These are phyloP conservation scores for Calonectria ilicicola DNA, from an alignment of 2,329 filamentous ascomycete species.

Conservation along the genomic window DNA sequence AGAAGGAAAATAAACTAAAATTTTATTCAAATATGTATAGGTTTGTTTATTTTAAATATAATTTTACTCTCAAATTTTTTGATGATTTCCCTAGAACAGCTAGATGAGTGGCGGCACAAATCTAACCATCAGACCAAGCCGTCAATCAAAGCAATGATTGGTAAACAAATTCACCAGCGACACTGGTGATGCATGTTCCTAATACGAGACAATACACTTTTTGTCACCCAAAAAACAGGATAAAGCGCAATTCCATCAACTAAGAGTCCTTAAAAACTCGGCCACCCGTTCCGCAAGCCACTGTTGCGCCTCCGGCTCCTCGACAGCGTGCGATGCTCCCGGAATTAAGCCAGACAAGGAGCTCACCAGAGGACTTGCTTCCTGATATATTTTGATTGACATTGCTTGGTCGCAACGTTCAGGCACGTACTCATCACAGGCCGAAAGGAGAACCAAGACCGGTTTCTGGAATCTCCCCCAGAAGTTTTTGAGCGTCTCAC, in stretches of 20 bases:
- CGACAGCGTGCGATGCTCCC: constrained; percentile 63
- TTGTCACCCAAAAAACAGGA: not conserved
- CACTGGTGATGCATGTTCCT: too few species aligned
- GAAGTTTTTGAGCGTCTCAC: constrained; percentile 66
- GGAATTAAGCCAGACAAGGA: constrained; percentile 65
- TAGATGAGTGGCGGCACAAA: too few species aligned
- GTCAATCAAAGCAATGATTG: too few species aligned
- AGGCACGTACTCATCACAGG: constrained; percentile 75
- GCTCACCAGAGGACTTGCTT: constrained; percentile 59
- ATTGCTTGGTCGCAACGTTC: constrained; percentile 65
- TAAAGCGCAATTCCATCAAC: constrained; percentile 10
- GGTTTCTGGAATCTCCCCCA: constrained; percentile 74
- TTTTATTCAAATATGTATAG: too few species aligned
- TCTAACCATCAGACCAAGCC: too few species aligned
- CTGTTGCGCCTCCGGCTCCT: constrained; percentile 56
- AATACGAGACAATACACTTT: too few species aligned
- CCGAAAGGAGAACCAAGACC: constrained; percentile 74
- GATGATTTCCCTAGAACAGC: too few species aligned
- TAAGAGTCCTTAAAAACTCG: constrained; percentile 55
- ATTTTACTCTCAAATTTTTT: too few species aligned
- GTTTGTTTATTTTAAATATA: too few species aligned
- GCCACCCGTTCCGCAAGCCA: constrained; percentile 63
- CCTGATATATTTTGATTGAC: constrained; percentile 69
- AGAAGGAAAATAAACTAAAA: too few species aligned
- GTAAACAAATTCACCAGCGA: not conserved